A percentile compares a stretch with the other conserved stretches of the same genome.
These are phyloP conservation scores for Tulasnella sp. DNA, from an alignment of 768 basidiomycete species.

Conservation along the genomic window DNA sequence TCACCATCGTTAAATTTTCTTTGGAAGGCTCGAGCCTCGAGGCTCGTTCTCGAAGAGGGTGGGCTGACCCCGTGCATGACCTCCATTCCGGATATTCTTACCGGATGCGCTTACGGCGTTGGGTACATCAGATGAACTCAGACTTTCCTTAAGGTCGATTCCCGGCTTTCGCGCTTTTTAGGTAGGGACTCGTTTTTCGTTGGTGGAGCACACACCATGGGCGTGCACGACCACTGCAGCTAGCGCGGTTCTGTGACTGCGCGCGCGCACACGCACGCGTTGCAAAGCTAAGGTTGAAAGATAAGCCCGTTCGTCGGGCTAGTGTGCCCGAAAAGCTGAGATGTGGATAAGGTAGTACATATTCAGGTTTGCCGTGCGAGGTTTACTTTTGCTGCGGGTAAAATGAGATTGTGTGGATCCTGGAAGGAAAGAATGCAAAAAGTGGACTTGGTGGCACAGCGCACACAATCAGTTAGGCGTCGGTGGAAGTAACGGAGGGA, in stretches of 20 bases:
- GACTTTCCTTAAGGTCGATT: background rate
- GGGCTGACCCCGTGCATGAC: conserved; percentile 2
- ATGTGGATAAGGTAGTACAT: background rate
- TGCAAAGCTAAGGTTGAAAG: background rate
- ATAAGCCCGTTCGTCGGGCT: conserved; percentile 3
- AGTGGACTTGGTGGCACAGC: background rate
- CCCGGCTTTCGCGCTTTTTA: background rate
- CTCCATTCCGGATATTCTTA: background rate
- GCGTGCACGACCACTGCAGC: too few relatives aligned
- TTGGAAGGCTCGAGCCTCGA: background rate
- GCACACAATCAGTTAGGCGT: background rate
- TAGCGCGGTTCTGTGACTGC: background rate
- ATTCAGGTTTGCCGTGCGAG: conserved; percentile 12
- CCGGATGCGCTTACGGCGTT: conserved; percentile 15
- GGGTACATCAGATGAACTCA: background rate
- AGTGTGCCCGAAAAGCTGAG: background rate
- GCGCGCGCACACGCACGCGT: background rate
- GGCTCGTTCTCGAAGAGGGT: background rate
- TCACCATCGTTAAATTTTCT: background rate
- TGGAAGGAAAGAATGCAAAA: background rate
- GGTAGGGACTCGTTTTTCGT: background rate
- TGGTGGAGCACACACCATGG: too few relatives aligned
- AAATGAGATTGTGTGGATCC: background rate
- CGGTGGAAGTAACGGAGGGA: background rate
- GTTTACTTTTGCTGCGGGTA: background rate